These are phyloP conservation scores for Cucurbita moschata DNA, from an alignment of 306 rosid genomes.

Conservation along the genomic window DNA sequence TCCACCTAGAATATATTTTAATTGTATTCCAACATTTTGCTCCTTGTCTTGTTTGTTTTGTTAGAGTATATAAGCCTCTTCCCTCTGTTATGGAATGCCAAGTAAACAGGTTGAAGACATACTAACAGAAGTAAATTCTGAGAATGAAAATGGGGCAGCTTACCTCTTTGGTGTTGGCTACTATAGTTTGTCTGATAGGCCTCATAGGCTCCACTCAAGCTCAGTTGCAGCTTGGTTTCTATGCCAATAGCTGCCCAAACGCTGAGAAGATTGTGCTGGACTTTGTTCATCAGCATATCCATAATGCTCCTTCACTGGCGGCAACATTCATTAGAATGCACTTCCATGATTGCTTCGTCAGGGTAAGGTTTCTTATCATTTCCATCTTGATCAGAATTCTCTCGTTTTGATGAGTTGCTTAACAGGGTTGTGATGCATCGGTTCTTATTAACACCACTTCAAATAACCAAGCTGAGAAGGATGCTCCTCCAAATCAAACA, in stretches of 20 bases:
- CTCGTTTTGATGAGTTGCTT: not conserved
- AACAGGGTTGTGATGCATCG: slow-evolving; percentile 91
- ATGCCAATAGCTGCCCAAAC: slow-evolving; percentile 50
- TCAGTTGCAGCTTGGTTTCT: slow-evolving; percentile 43
- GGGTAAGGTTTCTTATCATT: slow-evolving; percentile 22
- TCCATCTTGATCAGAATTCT: not conserved
- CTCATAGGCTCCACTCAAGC: slow-evolving; percentile 38
- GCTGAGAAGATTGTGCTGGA: slow-evolving; percentile 52
- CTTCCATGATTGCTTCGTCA: slow-evolving; percentile 84
- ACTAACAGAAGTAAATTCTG: not conserved
- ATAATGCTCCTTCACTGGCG: slow-evolving; percentile 57
- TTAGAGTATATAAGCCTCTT: slow-evolving; percentile 19
- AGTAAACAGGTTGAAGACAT: slow-evolving; percentile 1
- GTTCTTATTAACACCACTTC: slow-evolving; percentile 70
- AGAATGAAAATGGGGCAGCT: not conserved
- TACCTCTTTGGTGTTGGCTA: slow-evolving; percentile 2
- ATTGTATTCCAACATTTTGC: slow-evolving; percentile 13
- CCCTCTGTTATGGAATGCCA: not conserved
- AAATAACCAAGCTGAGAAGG: slow-evolving; percentile 44
- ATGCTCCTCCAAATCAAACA: slow-evolving; percentile 60
- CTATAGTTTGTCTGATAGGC: slow-evolving; percentile 28
- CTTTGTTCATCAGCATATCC: slow-evolving; percentile 47
- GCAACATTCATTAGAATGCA: slow-evolving; percentile 72
- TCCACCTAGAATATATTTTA: slow-evolving; percentile 20
- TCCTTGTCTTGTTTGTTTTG: slow-evolving; percentile 3